Evolutionary conservation across 2,329 filamentous ascomycete genomes (phyloP).

Genomic region (Penicillium nordicum): DNA sequence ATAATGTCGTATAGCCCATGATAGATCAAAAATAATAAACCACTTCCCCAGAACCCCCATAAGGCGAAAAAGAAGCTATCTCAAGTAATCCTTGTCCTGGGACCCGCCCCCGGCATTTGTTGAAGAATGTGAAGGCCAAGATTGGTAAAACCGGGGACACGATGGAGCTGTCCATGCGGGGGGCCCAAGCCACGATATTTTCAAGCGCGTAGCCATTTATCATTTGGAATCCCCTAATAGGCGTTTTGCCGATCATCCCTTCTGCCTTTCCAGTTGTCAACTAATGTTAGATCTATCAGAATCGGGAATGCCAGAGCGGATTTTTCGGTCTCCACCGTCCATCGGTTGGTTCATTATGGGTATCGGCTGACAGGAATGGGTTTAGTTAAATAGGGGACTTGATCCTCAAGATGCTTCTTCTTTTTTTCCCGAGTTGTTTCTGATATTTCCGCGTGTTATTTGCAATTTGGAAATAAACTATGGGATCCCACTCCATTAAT

Average conservation of each 20-base stretch:
- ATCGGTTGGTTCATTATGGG: not conserved
- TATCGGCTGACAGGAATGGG: not conserved
- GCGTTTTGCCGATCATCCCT: conserved; percentile 19
- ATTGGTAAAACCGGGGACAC: not conserved
- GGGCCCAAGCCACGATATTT: not conserved
- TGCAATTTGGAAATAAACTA: not conserved
- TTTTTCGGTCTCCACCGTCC: conserved; percentile 5
- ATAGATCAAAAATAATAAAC: not conserved
- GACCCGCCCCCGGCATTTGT: conserved; percentile 4
- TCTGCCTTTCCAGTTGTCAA: not conserved
- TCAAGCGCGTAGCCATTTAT: conserved; percentile 22
- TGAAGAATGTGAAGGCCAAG: not conserved
- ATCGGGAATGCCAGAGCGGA: not conserved
- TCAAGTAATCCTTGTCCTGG: conserved; percentile 13
- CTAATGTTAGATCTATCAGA: not conserved
- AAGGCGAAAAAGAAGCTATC: not conserved
- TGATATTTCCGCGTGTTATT: not conserved
- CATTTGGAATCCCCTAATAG: conserved; percentile 4
- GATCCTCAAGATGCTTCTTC: not conserved
- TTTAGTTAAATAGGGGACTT: conserved; percentile 3
- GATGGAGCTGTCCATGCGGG: not conserved
- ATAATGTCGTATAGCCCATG: conserved; percentile 43
- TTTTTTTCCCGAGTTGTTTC: not conserved
- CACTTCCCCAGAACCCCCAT: not conserved
- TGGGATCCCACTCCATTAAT: conserved; percentile 14